A percentile compares a stretch with the other conserved stretches of the same genome.
These are phyloP conservation scores for Pterocarpus macrocarpus DNA, from an alignment of 306 rosid species.

Conservation along the genomic window DNA sequence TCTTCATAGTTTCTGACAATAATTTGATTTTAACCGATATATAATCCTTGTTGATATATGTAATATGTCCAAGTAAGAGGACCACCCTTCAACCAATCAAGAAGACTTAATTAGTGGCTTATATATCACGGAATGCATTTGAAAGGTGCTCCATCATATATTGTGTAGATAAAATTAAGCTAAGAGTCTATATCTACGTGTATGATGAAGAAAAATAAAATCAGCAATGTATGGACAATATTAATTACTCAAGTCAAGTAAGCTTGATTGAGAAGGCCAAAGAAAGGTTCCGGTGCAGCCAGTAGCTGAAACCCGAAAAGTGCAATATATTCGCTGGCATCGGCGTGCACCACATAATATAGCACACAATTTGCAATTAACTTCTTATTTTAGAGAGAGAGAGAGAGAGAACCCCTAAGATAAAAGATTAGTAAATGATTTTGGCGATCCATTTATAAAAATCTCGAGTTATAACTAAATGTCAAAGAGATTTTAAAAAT, in stretches of 20 bases:
- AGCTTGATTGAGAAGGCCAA: not conserved
- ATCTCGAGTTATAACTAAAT: too few relatives aligned
- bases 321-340: too few relatives aligned
- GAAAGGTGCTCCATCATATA: slow-evolving; percentile 15
- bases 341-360: too few relatives aligned
- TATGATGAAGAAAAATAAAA: slow-evolving; percentile 21
- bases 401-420: too few relatives aligned
- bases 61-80: not conserved
- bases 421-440: too few relatives aligned
- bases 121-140: not conserved
- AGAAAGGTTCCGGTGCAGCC: not conserved
- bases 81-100: not conserved
- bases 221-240: slow-evolving; percentile 40
- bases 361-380: too few relatives aligned
- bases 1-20: not conserved
- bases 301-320: not conserved
- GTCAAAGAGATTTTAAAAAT: too few relatives aligned
- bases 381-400: too few relatives aligned
- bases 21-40: not conserved
- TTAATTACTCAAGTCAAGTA: slow-evolving; percentile 30
- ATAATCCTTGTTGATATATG: not conserved
- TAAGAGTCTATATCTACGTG: not conserved
- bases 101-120: slow-evolving; percentile 27
- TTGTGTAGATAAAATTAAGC: slow-evolving; percentile 39
- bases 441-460: too few relatives aligned